Evolutionary conservation across 2,329 filamentous ascomycete species (phyloP), one percentile per base, ranked within the genome.

Genomic region (Aspergillus versicolor): DNA sequence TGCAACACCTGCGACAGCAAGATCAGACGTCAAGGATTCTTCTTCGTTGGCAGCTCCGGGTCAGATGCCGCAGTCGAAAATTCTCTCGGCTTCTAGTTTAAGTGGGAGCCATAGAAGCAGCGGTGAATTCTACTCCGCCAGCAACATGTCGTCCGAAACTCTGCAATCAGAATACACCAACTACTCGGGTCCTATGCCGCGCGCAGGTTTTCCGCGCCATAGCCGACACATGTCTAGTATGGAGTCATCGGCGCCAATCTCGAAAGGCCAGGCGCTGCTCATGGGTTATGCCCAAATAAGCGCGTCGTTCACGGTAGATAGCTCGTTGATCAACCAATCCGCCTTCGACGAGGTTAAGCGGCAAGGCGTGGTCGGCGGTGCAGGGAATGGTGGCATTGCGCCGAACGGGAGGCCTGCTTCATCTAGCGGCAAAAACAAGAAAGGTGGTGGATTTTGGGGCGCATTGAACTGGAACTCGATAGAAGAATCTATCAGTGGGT

Each of bases 271-370:
- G 71, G 88, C 88, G 1, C 77, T 99, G 53, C 95, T 99, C 86
- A 99, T 99, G 94, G 94, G 92, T 0, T 99, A 96, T 74, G 93
- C 91, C 3, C 94, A 99, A 67, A 85, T 97, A 2, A 90, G 91
- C 73, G 94, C 94, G 4, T 92, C 90, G 0, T 99, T 99, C 66
- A 91, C 87, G 0, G 77, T 99, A 6, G 94, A 99, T 69, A 92
- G 92, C 0, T 96, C 94, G 1, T 78, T 99, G 21, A 87, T 99
- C 58, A 93, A 95, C 66, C 87, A 95, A 40, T 86, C 86, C 0
- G 90, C 90, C 0, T 99, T 99, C 67, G 94, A 99, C 70, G 91
- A 95, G 67, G 92, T 97, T 40, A 99, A 99, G 73, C 85, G 92
- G 58, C 97, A 96, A 75, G 92, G 90, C 2, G 91, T 96, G 6